Conservation (phyloP, 2,329 filamentous ascomycete species). For the Thielaviopsis ethacetica region DNA sequence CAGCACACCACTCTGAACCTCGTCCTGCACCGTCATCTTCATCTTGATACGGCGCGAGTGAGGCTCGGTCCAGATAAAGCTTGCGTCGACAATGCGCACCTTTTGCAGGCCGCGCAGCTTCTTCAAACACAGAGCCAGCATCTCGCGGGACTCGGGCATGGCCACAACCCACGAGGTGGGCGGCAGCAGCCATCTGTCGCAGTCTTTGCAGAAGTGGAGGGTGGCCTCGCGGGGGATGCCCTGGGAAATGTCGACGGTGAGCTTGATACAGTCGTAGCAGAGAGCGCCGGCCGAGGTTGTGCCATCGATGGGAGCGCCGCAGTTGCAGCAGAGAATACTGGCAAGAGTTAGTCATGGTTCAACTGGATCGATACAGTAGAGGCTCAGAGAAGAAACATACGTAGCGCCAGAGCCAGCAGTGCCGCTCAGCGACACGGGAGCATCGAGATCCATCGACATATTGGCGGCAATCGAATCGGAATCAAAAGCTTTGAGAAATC, state of each 20-base stretch:
- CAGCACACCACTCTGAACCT: slow-evolving; percentile 44
- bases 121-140: slow-evolving; percentile 79
- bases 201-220: slow-evolving; percentile 84
- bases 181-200: slow-evolving; percentile 82
- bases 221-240: slow-evolving; percentile 83
- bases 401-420: slow-evolving; percentile 21
- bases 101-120: slow-evolving; percentile 76
- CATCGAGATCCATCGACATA: slow-evolving; percentile 29
- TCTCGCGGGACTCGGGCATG: slow-evolving; percentile 71
- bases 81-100: slow-evolving; percentile 86
- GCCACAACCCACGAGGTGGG: slow-evolving; percentile 78
- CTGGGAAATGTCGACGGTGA: slow-evolving; percentile 81
- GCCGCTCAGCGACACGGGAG: slow-evolving; percentile 24
- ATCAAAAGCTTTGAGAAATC: background rate
- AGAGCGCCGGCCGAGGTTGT: slow-evolving; percentile 72
- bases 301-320: slow-evolving; percentile 87
- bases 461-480: background rate
- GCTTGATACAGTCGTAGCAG: slow-evolving; percentile 90
- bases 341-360: slow-evolving; percentile 6
- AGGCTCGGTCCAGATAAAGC: slow-evolving; percentile 96
- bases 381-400: slow-evolving; percentile 18
- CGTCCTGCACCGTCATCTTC: slow-evolving; percentile 81
- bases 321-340: slow-evolving; percentile 96
- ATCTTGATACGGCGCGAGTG: slow-evolving; percentile 85
- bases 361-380: background rate